These are phyloP conservation scores for Fragaria vesca DNA, from an alignment of 306 rosid genomes.

Conservation along the genomic window DNA sequence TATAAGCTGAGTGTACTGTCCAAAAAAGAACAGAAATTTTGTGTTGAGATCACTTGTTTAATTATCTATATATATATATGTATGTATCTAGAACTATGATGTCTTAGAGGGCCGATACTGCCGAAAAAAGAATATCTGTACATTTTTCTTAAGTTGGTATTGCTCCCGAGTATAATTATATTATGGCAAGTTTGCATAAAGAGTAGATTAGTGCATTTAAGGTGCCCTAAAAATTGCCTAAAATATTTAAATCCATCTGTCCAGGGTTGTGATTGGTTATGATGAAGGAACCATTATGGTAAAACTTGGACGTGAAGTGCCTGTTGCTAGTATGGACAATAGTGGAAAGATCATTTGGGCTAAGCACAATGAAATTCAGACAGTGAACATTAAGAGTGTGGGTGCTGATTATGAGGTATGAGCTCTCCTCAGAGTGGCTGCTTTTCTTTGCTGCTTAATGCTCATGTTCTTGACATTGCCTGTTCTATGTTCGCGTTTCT, in stretches of 20 bases:
- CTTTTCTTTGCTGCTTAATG: slow-evolving; percentile 6
- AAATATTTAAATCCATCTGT: slow-evolving; percentile 11
- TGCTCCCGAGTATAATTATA: not conserved
- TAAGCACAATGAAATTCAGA: slow-evolving; percentile 97
- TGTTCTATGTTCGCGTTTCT: slow-evolving; percentile 24
- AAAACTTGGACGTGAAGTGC: slow-evolving; percentile 98
- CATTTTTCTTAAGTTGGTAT: not conserved
- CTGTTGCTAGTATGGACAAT: slow-evolving; percentile 98
- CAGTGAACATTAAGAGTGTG: slow-evolving; percentile 90
- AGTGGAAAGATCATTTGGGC: slow-evolving; percentile 98
- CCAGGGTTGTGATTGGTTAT: slow-evolving; percentile 94
- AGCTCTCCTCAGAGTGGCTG: slow-evolving; percentile 13
- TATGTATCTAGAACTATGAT: not conserved
- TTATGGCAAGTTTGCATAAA: not conserved
- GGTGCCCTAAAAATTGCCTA: not conserved
- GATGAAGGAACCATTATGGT: slow-evolving; percentile 99
- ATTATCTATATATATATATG: too few species aligned
- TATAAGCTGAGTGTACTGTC: not conserved
- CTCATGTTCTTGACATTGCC: slow-evolving; percentile 15
- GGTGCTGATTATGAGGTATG: slow-evolving; percentile 93
- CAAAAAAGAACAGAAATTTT: not conserved
- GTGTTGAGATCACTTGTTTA: not conserved
- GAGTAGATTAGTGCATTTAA: not conserved
- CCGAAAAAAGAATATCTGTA: not conserved
- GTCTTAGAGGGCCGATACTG: not conserved